Evolutionary conservation across 768 basidiomycete species (phyloP).

Genomic region (Fomitopsis pulvina): DNA sequence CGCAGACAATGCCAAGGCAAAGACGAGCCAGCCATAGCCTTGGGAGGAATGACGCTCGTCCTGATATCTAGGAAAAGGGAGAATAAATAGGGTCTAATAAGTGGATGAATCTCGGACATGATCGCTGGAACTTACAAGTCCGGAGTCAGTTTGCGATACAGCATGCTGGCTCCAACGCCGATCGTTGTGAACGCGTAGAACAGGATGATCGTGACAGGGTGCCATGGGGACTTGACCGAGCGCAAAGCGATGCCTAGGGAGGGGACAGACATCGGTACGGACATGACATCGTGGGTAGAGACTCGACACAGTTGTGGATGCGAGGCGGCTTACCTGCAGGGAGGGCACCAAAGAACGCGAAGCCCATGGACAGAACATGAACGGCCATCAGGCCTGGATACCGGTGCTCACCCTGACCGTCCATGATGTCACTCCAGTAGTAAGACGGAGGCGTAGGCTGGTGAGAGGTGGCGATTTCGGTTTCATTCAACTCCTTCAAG

Average conservation of each 20-base stretch:
- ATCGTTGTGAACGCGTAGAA: conserved; percentile 60
- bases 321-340: conserved; percentile 56
- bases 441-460: conserved; percentile 74
- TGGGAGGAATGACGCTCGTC: conserved; percentile 53
- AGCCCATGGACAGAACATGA: conserved; percentile 67
- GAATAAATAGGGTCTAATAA: neutral
- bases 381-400: conserved; percentile 67
- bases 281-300: neutral
- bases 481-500: conserved; percentile 67
- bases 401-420: conserved; percentile 36
- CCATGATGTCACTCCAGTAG: conserved; percentile 72
- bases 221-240: conserved; percentile 64
- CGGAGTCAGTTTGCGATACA: conserved; percentile 77
- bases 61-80: conserved; percentile 49
- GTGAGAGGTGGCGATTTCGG: conserved; percentile 59
- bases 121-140: conserved; percentile 56
- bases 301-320: neutral
- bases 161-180: conserved; percentile 58
- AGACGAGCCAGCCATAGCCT: conserved; percentile 49
- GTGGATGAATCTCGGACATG: neutral
- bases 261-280: conserved; percentile 3
- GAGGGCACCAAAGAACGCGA: conserved; percentile 79
- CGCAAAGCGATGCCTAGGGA: conserved; percentile 70
- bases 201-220: conserved; percentile 45
- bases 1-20: conserved; percentile 38